Evolutionary conservation across 441 rosid species (phyloP), one percentile per base, ranked within the genome.

Genomic region (Viola pubescens): DNA sequence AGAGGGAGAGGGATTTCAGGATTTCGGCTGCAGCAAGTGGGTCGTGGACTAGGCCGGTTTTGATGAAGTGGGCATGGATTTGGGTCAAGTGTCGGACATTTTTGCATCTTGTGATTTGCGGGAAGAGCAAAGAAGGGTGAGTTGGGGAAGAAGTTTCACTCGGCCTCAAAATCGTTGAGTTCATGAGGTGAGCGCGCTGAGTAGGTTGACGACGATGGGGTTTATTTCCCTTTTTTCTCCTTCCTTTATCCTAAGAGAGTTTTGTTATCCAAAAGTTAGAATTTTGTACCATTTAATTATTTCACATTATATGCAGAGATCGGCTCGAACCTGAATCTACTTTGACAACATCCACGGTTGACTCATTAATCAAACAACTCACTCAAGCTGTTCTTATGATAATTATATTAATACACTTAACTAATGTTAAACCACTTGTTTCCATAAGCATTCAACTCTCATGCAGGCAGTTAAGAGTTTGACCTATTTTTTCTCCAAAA

Each of bases 11-110:
- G 72, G 70, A 61, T 69, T 74, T 14, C 60, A 83, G 82, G 61
- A 86, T 55, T 72, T 85, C 86, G 1, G 88, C 85, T 3, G 89
- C 83, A 4, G 95, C 85, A 46, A 87, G 79, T 52, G 85, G 80
- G 74, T 85, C 79, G 66, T 59, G 73, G 63, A 80, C 73, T 64
- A 74, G 74, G 43, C 81, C 85, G 0, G 80, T 75, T 73, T 85
- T 85, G 81, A 85, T 68, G 83, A 83, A 74, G 26, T 66, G 48
- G 70, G 86, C 89, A 50, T 87, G 95, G 65, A 85, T 72, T 76
- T 81, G 88, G 14, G 65, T 59, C 48, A 87, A 74, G 52, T 80
- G 73, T 63, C 63, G 53, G 37, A 68, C 67, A 56, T 72, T 67
- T 67, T 76, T 72, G 78, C 89, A 85, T 67, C 63, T 75, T 53